phyloP scores from a whole-genome alignment of 225 moss, liverwort and hornwort genomes.

The Marchantia polymorpha region DNA sequence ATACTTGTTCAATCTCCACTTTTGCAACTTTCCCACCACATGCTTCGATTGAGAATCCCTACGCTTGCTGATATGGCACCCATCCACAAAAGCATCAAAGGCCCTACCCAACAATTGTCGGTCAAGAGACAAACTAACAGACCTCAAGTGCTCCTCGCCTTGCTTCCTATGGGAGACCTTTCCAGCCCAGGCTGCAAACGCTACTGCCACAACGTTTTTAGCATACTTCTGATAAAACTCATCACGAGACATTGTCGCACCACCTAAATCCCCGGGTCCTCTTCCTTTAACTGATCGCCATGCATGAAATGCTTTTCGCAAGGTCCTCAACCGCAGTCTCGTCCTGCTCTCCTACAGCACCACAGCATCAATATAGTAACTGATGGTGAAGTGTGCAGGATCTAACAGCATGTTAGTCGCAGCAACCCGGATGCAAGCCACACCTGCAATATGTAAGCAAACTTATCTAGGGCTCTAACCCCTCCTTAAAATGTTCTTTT shows the following conservation, averaged over 20 bases:
- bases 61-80: conserved; percentile 37
- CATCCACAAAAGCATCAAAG: conserved; percentile 47
- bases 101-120: conserved; percentile 28
- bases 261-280: conserved; percentile 10
- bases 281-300: conserved; percentile 45
- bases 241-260: conserved; percentile 23
- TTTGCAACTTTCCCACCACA: conserved; percentile 35
- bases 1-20: conserved; percentile 39
- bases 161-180: conserved; percentile 32
- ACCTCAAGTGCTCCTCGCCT: conserved; percentile 30
- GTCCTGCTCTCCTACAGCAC: conserved; percentile 79
- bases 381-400: conserved; percentile 7
- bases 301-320: conserved; percentile 39
- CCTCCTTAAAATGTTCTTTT: neutral
- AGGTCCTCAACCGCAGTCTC: conserved; percentile 42
- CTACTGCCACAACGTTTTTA: conserved; percentile 22
- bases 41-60: conserved; percentile 30
- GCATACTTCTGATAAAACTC: conserved; percentile 24
- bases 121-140: conserved; percentile 27
- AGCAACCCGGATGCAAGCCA: neutral
- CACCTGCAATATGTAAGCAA: neutral
- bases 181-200: conserved; percentile 52
- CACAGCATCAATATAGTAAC: conserved; percentile 42
- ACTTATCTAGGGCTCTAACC: neutral
- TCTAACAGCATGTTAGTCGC: neutral